These are phyloP conservation scores for Irpex lacteus DNA, from an alignment of 1,284 basidiomycete species.

Conservation along the genomic window DNA sequence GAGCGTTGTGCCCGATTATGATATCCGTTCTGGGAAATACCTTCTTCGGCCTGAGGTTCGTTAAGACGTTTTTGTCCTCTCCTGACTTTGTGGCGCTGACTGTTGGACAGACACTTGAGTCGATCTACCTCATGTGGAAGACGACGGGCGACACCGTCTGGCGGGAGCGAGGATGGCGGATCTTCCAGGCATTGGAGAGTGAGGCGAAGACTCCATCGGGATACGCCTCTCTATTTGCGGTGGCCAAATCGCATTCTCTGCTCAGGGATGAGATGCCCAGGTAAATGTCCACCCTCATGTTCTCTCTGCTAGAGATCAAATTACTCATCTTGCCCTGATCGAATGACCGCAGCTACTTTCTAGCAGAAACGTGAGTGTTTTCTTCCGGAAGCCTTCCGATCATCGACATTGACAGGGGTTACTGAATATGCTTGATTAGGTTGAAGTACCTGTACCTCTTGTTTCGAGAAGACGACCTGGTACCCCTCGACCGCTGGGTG, in stretches of 20 bases:
- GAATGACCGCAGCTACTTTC: constrained; percentile 50
- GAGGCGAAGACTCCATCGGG: constrained; percentile 51
- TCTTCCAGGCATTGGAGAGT: constrained; percentile 69
- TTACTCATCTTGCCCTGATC: neutral
- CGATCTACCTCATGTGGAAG: constrained; percentile 66
- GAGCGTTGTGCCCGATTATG: constrained; percentile 30
- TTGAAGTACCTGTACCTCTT: constrained; percentile 59
- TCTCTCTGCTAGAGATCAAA: constrained; percentile 29
- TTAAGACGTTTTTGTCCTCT: neutral
- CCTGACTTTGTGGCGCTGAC: neutral
- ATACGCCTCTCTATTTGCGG: constrained; percentile 52
- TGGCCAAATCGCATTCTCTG: constrained; percentile 36
- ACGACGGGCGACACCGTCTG: constrained; percentile 65
- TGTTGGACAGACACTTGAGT: constrained; percentile 57
- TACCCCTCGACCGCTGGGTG: constrained; percentile 72
- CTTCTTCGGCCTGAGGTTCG: constrained; percentile 65
- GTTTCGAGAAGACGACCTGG: constrained; percentile 50
- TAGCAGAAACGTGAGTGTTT: constrained; percentile 59
- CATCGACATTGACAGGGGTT: constrained; percentile 8
- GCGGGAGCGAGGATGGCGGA: constrained; percentile 73
- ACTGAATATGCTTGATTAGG: constrained; percentile 37
- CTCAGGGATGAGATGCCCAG: constrained; percentile 64
- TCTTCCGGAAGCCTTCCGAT: constrained; percentile 40
- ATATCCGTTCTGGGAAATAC: constrained; percentile 41
- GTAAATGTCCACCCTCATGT: constrained; percentile 30